Percentiles rank a stretch among this genome's conserved stretches.
Conservation (phyloP, 768 basidiomycete species). For the Fomitopsis serialis region DNA sequence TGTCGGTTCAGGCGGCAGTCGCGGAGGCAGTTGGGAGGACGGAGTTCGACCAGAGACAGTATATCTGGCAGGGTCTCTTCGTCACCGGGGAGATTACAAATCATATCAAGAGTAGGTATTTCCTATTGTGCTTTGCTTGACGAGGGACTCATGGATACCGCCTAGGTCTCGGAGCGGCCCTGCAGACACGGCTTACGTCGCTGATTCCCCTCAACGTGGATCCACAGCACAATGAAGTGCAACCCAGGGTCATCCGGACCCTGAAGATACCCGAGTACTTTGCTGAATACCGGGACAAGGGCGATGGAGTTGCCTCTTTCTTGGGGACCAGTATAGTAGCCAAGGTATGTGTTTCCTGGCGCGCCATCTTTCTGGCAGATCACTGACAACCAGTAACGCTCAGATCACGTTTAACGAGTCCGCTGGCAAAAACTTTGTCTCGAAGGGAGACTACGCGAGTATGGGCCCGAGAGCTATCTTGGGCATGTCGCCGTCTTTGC, state of each 20-base stretch:
- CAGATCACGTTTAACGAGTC: slow-evolving; percentile 75
- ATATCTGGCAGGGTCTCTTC: slow-evolving; percentile 74
- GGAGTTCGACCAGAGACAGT: slow-evolving; percentile 62
- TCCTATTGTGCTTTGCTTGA: neutral
- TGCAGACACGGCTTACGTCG: slow-evolving; percentile 66
- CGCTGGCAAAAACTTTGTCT: slow-evolving; percentile 63
- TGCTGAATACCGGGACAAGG: slow-evolving; percentile 82
- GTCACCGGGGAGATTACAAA: slow-evolving; percentile 75
- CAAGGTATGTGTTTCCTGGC: slow-evolving; percentile 44
- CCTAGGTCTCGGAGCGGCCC: slow-evolving; percentile 38
- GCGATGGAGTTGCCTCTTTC: slow-evolving; percentile 77
- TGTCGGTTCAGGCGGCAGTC: slow-evolving; percentile 56
- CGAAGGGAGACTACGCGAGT: slow-evolving; percentile 71
- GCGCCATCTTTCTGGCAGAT: neutral
- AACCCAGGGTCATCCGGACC: slow-evolving; percentile 58
- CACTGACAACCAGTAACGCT: neutral
- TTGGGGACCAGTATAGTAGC: slow-evolving; percentile 81
- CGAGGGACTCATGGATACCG: neutral
- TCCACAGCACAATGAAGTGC: slow-evolving; percentile 57
- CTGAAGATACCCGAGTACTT: slow-evolving; percentile 84
- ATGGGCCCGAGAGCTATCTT: slow-evolving; percentile 73
- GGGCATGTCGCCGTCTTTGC: slow-evolving; percentile 69
- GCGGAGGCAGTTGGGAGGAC: slow-evolving; percentile 55
- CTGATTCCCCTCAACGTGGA: slow-evolving; percentile 59
- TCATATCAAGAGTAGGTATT: slow-evolving; percentile 59